Evolutionary conservation across 805 yeast species (phyloP).

Genomic region (Metschnikowia koreensis): DNA sequence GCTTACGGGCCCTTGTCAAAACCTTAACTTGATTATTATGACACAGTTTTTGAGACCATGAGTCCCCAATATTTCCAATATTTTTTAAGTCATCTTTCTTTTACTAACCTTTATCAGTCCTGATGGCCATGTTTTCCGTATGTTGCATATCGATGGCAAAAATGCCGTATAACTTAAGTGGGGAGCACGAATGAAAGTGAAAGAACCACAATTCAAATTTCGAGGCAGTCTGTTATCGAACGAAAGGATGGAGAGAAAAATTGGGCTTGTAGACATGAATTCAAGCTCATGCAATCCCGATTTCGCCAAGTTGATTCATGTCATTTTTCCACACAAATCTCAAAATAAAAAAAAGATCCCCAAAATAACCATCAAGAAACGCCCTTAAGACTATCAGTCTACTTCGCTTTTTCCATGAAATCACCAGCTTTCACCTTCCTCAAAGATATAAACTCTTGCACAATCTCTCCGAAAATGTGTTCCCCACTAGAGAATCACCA

Average conservation of each 20-base stretch:
- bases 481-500: background rate
- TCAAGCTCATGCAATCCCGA: too few relatives aligned
- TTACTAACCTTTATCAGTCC: conserved; percentile 59
- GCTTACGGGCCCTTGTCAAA: background rate
- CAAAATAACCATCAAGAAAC: too few relatives aligned
- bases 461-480: background rate
- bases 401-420: too few relatives aligned
- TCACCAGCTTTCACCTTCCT: too few relatives aligned
- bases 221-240: too few relatives aligned
- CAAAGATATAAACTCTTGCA: background rate
- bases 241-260: too few relatives aligned
- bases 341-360: too few relatives aligned
- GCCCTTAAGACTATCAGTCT: too few relatives aligned
- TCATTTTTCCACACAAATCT: too few relatives aligned
- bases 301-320: too few relatives aligned
- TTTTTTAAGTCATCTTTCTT: background rate
- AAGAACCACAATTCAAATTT: too few relatives aligned
- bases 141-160: conserved; percentile 23
- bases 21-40: background rate
- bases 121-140: conserved; percentile 97
- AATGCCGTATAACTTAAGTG: background rate
- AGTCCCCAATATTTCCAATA: background rate
- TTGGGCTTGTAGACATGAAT: too few relatives aligned
- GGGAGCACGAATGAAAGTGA: background rate
- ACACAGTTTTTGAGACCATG: background rate